These are phyloP conservation scores for Urostyla sp. DNA, from an alignment of 73 alveolate species.

Conservation along the genomic window DNA sequence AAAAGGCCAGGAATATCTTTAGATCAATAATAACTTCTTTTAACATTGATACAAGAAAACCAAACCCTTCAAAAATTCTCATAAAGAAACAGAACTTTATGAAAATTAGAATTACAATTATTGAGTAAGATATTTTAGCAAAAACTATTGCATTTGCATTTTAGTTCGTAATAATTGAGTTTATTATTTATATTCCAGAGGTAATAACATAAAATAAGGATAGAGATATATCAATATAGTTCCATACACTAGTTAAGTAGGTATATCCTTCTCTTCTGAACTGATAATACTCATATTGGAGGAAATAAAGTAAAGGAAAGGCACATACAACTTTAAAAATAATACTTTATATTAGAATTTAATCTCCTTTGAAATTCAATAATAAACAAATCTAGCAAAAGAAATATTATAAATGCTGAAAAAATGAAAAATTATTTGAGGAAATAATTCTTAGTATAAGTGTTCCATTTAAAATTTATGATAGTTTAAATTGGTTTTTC, in stretches of 20 bases:
- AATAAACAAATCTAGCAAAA: neutral
- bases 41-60: conserved; percentile 26
- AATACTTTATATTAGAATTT: too few species aligned
- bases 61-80: conserved; percentile 28
- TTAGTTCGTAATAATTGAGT: neutral
- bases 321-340: neutral
- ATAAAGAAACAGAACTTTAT: conserved; percentile 28
- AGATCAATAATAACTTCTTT: conserved; percentile 1
- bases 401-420: neutral
- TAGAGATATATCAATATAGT: neutral
- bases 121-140: neutral
- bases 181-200: neutral
- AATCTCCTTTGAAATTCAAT: neutral
- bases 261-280: neutral
- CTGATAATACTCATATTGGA: neutral
- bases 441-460: conserved; percentile 2
- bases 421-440: neutral
- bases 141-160: too few species aligned
- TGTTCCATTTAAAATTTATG: conserved; percentile 36
- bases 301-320: neutral
- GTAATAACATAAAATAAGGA: neutral
- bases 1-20: conserved; percentile 4
- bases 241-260: neutral
- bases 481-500: neutral
- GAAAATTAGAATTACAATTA: neutral